A percentile compares a stretch with the other conserved stretches of the same genome.
phyloP scores from a whole-genome alignment of 169 alveolate genomes.

The Plasmodium yoelii region DNA sequence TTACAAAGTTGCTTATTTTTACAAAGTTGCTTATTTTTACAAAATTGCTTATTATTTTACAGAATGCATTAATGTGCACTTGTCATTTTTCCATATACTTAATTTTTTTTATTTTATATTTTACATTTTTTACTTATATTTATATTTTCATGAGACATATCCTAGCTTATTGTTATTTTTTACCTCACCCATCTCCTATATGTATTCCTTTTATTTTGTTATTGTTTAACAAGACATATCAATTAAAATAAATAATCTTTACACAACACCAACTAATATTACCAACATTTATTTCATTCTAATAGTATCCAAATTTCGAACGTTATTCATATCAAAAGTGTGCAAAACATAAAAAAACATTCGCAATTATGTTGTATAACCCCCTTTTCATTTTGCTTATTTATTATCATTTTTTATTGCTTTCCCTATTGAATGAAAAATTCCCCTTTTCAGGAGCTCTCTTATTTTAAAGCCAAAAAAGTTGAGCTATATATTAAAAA shows the following conservation, averaged over 20 bases:
- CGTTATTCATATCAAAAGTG: too few relatives aligned
- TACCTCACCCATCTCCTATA: too few relatives aligned
- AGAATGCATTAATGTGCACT: constrained; percentile 23
- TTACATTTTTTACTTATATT: not conserved
- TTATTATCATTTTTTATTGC: too few relatives aligned
- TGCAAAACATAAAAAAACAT: too few relatives aligned
- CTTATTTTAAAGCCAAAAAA: not conserved
- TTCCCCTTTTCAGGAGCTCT: not conserved
- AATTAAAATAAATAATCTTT: too few relatives aligned
- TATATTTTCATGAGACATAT: not conserved
- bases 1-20: not conserved
- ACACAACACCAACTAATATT: too few relatives aligned
- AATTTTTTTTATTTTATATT: not conserved
- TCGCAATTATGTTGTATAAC: too few relatives aligned
- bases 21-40: not conserved
- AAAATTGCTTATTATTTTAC: not conserved
- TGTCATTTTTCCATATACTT: not conserved
- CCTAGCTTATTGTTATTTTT: not conserved
- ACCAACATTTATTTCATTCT: too few relatives aligned
- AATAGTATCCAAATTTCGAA: too few relatives aligned
- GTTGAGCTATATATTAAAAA: not conserved
- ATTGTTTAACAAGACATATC: too few relatives aligned
- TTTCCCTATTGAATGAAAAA: not conserved
- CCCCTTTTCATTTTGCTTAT: not conserved
- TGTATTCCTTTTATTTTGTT: too few relatives aligned